Base-by-base conservation (phyloP, 2,329 filamentous ascomycete species). In the Phaeosphaeria sp. region DNA sequence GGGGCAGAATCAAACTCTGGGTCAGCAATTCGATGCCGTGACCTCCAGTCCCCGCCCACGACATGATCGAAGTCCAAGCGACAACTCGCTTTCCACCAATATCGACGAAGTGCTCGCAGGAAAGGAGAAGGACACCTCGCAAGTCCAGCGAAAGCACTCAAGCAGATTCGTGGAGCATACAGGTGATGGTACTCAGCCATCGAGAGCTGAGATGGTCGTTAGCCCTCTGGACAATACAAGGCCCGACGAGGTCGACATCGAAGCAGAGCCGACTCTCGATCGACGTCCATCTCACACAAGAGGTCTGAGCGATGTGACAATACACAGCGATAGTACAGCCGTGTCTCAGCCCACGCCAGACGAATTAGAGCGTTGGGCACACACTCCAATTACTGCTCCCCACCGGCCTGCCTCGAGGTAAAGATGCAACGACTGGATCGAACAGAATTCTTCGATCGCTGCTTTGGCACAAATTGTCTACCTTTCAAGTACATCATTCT, bases 321-420 rank as follows among this genome's bases (percentile, higher is more conserved):
- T 75, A 1, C 63, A 71, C 23, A 75, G 72, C 48, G 72, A 75
- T 11, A 73, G 62, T 48, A 77, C 74, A 41, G 74, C 67, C 7
- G 69, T 76, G 10, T 74, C 71, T n/a, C 65, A 74, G 27, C 72
- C 72, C 1, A 75, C 73, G 33, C 66, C 72, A 18, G 73, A 76
- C 48, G 72, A 77, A 41, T 44, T 72, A 43, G 67, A 71, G 47
- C 58, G 51, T 13, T 77, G 74, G 74, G 65, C 54, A 20, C 56
- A 36, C 3, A 36, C 11, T 13, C 30, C 50, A 58, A 41, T 27
- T 2, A 49, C 63, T 17, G 39, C 21, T 39, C 56, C 58, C 18
- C 53, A 46, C n/a, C 49, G 62, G n/a, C 58, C 64, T 6, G 47
- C 64, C n/a, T 67, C 63, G 13, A 53, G 60, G n/a, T 63, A 43